Evolutionary conservation across 176 grass and related monocot species (phyloP).

Genomic region (Lolium rigidum): DNA sequence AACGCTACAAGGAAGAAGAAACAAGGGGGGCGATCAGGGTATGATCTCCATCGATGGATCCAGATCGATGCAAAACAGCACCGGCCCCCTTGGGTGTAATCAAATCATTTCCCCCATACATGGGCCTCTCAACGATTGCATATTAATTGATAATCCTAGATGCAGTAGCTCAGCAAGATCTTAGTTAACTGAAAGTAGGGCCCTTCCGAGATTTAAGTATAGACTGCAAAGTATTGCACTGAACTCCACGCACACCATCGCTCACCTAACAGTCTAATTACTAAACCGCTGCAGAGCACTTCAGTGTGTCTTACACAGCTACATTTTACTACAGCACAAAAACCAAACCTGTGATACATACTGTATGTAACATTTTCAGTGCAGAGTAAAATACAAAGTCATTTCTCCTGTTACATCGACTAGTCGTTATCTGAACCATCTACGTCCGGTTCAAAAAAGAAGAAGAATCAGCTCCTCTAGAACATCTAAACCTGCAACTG

Average conservation of each 20-base stretch:
- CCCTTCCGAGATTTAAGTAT: not conserved
- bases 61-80: conserved; percentile 41
- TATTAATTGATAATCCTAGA: not conserved
- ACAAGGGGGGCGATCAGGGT: conserved; percentile 33
- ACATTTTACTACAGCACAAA: not conserved
- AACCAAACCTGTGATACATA: not conserved
- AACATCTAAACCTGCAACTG: conserved; percentile 37
- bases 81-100: conserved; percentile 28
- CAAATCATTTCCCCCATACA: conserved; percentile 31
- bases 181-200: conserved; percentile 11
- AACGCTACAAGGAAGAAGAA: conserved; percentile 44
- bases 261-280: not conserved
- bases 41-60: conserved; percentile 36
- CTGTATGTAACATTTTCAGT: not conserved
- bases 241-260: not conserved
- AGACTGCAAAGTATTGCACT: not conserved
- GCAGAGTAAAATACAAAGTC: not conserved
- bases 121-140: not conserved
- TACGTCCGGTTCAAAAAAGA: too few relatives aligned
- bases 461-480: not conserved
- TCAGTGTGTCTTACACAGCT: not conserved
- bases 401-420: not conserved
- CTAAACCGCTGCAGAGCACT: not conserved
- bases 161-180: conserved; percentile 26
- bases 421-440: not conserved